These are phyloP conservation scores for Trichoderma breve DNA, from an alignment of 2,329 filamentous ascomycete genomes.

Conservation along the genomic window DNA sequence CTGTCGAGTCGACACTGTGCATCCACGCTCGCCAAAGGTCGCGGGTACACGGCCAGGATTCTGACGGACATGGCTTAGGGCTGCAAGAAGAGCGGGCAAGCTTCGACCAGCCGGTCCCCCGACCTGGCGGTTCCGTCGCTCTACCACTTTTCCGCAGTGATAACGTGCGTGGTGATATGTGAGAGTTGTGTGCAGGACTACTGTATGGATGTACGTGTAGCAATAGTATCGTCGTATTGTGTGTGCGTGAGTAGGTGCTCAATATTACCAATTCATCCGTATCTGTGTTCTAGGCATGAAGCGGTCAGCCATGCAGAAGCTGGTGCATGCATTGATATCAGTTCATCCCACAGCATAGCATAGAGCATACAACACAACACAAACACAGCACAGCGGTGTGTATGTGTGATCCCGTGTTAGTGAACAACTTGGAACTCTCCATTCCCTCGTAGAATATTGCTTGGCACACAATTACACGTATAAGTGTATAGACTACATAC, in stretches of 20 bases:
- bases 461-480: neutral
- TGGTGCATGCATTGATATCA: neutral
- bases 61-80: conserved; percentile 16
- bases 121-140: neutral
- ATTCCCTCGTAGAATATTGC: neutral
- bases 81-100: conserved; percentile 5
- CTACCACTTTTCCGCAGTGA: neutral
- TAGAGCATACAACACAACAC: neutral
- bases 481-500: neutral
- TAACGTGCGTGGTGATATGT: neutral
- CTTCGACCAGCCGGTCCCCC: conserved; percentile 9
- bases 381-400: neutral
- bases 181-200: neutral
- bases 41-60: neutral
- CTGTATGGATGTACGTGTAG: neutral
- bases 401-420: neutral
- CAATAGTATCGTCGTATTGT: neutral
- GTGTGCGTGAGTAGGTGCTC: neutral
- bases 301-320: neutral
- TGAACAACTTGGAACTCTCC: neutral
- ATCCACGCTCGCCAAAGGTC: neutral
- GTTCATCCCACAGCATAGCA: neutral
- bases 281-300: neutral
- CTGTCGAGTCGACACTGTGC: neutral
- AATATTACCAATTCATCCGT: neutral